phyloP scores from a whole-genome alignment of 2,329 filamentous ascomycete genomes.

The Emmonsiellopsis sp. region DNA sequence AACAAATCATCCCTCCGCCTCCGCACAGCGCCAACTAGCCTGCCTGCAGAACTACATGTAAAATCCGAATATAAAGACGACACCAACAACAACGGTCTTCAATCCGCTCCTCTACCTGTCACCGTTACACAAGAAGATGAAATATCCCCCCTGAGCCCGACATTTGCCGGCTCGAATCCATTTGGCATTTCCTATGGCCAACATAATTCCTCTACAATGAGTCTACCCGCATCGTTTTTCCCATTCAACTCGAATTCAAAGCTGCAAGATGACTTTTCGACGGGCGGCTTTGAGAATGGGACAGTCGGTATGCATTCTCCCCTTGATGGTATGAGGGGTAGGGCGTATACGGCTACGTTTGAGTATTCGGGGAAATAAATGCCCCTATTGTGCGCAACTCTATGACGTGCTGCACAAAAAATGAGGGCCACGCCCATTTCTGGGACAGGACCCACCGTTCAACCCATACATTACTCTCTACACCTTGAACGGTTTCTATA shows the following conservation, averaged over 20 bases:
- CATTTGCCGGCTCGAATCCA: conserved; percentile 17
- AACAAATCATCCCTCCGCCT: not conserved
- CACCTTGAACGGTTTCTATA: too few relatives aligned
- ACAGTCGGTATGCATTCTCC: not conserved
- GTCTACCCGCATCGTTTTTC: conserved; percentile 25
- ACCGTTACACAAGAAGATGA: conserved; percentile 24
- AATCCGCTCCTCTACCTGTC: conserved; percentile 25
- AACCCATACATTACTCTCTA: too few relatives aligned
- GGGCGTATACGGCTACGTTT: not conserved
- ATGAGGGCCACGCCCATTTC: too few relatives aligned
- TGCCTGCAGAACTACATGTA: conserved; percentile 19
- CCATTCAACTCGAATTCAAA: conserved; percentile 8
- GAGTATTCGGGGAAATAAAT: not conserved
- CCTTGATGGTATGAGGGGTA: not conserved
- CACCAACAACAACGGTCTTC: conserved; percentile 13
- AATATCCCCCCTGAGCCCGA: conserved; percentile 20
- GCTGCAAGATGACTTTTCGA: not conserved
- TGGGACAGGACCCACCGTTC: too few relatives aligned
- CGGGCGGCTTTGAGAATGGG: not conserved
- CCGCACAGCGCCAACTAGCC: conserved; percentile 22
- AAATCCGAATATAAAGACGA: conserved; percentile 17
- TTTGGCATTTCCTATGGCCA: conserved; percentile 24
- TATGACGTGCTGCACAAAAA: too few relatives aligned
- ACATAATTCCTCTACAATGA: conserved; percentile 26
- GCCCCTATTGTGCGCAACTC: too few relatives aligned